Evolutionary conservation across 208 protist species (phyloP).

Genomic region (Acanthamoeba triangularis): DNA sequence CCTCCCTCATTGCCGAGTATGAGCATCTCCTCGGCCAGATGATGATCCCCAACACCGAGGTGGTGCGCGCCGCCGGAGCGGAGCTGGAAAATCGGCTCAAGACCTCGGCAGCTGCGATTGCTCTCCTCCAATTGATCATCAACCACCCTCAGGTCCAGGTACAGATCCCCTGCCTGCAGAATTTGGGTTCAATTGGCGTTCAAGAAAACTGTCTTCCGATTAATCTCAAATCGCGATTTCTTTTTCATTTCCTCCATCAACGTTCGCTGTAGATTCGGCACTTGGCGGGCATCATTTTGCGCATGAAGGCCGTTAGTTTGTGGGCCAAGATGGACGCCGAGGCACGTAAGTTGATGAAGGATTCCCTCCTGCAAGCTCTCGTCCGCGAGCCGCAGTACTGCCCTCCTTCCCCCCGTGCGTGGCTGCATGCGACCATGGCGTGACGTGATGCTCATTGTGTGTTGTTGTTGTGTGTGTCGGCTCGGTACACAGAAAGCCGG

Average conservation of each 20-base stretch:
- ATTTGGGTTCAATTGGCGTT: not conserved
- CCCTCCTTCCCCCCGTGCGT: not conserved
- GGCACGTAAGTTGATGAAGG: not conserved
- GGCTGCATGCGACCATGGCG: not conserved
- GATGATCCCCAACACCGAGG: conserved; percentile 62
- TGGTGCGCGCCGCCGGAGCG: conserved; percentile 44
- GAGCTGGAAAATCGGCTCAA: conserved; percentile 52
- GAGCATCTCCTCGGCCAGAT: conserved; percentile 44
- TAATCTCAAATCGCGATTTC: conserved; percentile 36
- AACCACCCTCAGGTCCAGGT: conserved; percentile 30
- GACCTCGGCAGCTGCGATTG: not conserved
- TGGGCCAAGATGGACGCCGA: conserved; percentile 52
- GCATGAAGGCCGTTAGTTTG: conserved; percentile 52
- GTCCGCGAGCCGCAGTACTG: conserved; percentile 28
- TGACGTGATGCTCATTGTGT: not conserved
- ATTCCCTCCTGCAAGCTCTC: conserved; percentile 14
- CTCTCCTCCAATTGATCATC: conserved; percentile 45
- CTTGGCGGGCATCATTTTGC: conserved; percentile 44
- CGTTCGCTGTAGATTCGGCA: conserved; percentile 20
- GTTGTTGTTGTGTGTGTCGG: not conserved
- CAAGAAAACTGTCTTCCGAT: not conserved
- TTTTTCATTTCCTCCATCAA: not conserved
- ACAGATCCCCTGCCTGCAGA: not conserved
- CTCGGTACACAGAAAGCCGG: conserved; percentile 9
- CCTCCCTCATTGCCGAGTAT: conserved; percentile 20